These are phyloP conservation scores for Mycena maculata DNA, from an alignment of 768 basidiomycete genomes.

Conservation along the genomic window DNA sequence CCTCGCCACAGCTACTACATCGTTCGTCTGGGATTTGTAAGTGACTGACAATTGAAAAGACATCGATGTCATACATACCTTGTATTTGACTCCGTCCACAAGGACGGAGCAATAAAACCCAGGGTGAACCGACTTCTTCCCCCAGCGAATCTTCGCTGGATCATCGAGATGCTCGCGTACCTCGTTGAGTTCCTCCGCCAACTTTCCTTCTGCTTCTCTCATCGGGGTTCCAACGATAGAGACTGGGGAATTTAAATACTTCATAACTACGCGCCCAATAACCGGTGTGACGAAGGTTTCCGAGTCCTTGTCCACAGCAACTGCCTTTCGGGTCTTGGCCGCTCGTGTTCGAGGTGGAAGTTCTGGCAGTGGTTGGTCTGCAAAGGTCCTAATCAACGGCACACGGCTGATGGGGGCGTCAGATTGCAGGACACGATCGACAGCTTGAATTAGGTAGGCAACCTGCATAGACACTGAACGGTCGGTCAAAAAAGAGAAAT, in stretches of 20 bases:
- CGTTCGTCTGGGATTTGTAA: constrained; percentile 9
- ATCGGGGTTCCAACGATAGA: constrained; percentile 49
- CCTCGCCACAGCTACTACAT: constrained; percentile 47
- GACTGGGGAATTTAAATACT: constrained; percentile 61
- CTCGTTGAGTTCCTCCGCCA: constrained; percentile 43
- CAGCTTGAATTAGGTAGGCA: constrained; percentile 3
- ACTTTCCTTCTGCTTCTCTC: constrained; percentile 44
- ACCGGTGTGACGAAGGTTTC: constrained; percentile 57
- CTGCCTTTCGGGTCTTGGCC: not conserved
- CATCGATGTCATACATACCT: constrained; percentile 44
- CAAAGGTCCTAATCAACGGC: constrained; percentile 53
- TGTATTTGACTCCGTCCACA: constrained; percentile 70
- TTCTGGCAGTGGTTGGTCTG: not conserved
- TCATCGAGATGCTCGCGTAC: constrained; percentile 46
- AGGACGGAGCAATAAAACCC: constrained; percentile 57
- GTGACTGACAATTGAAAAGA: not conserved
- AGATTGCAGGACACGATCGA: not conserved
- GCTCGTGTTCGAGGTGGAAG: not conserved
- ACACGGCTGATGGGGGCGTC: constrained; percentile 48
- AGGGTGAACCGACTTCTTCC: constrained; percentile 24
- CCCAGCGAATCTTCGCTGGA: constrained; percentile 49
- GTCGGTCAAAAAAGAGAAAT: not conserved
- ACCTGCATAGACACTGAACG: constrained; percentile 22
- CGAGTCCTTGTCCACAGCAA: no score
- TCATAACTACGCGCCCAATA: constrained; percentile 57